phyloP scores from a whole-genome alignment of 768 basidiomycete genomes.

The Tulasnella sp. region DNA sequence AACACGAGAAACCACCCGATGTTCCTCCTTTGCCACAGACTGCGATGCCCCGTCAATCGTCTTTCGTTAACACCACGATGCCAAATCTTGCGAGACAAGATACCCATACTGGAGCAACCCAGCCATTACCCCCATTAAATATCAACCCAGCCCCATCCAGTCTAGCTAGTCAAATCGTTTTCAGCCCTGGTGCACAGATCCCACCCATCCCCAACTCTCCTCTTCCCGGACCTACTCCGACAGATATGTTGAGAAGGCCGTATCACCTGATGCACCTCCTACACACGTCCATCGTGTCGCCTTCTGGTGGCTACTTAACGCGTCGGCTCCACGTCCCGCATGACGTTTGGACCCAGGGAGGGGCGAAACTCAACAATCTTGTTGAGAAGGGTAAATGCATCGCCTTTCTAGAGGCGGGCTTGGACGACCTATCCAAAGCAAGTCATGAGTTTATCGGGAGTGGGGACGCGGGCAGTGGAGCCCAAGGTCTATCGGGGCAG shows the following conservation, averaged over 20 bases:
- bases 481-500: conserved; percentile 34
- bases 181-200: background rate
- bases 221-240: conserved; percentile 59
- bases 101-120: background rate
- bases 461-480: conserved; percentile 28
- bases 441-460: conserved; percentile 53
- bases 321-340: conserved; percentile 77
- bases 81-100: too few relatives aligned
- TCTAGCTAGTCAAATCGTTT: conserved; percentile 15
- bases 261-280: conserved; percentile 85
- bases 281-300: conserved; percentile 63
- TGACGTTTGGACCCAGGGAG: conserved; percentile 82
- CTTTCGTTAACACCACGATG: background rate
- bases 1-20: background rate
- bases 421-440: conserved; percentile 64
- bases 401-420: conserved; percentile 61
- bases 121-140: background rate
- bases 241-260: conserved; percentile 67
- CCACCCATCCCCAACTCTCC: conserved; percentile 49
- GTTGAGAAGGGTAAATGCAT: conserved; percentile 81
- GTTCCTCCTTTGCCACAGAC: conserved; percentile 14
- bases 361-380: conserved; percentile 71
- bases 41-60: conserved; percentile 1
- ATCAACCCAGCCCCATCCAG: conserved; percentile 29
- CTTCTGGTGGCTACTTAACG: conserved; percentile 81